Percentiles rank a stretch among this genome's conserved stretches.
phyloP scores from a whole-genome alignment of 208 protist species.

The Trichomonas vaginalis region DNA sequence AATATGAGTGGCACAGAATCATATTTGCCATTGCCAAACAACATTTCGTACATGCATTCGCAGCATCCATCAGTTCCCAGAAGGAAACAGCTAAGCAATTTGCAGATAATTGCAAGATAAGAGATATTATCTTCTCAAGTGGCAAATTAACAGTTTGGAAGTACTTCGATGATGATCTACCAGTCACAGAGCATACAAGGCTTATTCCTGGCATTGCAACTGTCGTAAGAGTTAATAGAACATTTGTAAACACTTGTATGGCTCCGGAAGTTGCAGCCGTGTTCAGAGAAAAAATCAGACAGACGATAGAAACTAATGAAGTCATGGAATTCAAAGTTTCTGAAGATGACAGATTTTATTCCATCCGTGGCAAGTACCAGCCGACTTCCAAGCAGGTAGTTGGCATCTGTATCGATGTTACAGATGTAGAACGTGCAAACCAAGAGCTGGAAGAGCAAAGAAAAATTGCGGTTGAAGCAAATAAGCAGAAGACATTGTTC shows the following conservation, averaged over 20 bases:
- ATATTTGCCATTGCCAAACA: neutral
- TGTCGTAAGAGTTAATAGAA: neutral
- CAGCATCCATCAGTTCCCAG: neutral
- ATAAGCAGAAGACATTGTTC: slow-evolving; percentile 26
- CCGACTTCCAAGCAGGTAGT: neutral
- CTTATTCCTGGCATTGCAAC: neutral
- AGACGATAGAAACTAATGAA: neutral
- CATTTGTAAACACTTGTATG: neutral
- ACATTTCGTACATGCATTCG: neutral
- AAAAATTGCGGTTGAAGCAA: neutral
- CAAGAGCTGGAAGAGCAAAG: neutral
- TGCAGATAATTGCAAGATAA: neutral
- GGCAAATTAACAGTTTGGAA: neutral
- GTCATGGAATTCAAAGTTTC: neutral
- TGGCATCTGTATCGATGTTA: neutral
- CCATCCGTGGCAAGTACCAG: neutral
- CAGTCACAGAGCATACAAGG: neutral
- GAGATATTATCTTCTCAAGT: neutral
- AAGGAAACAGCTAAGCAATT: neutral
- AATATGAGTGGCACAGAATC: neutral
- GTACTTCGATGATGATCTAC: neutral
- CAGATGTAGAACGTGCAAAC: neutral
- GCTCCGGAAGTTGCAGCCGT: neutral
- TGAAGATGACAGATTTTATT: neutral
- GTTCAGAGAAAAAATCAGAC: neutral